Conservation (phyloP, 1,284 basidiomycete genomes). For the Cryptococcus deneoformans region DNA sequence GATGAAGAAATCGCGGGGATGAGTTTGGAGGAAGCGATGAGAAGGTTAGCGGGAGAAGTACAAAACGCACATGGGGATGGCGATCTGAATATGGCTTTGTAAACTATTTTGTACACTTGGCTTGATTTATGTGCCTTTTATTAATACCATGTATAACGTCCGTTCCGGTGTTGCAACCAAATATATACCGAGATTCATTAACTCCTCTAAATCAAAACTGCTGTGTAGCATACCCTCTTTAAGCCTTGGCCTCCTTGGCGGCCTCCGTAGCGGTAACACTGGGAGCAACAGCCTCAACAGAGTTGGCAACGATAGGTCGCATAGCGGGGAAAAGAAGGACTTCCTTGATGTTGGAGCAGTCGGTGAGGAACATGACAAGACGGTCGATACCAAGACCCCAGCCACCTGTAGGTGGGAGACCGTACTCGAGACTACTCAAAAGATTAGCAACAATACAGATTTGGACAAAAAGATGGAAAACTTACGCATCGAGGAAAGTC, state of each 20-base stretch:
- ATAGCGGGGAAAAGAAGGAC: slow-evolving; percentile 52
- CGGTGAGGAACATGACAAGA: slow-evolving; percentile 93
- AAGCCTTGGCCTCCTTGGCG: slow-evolving; percentile 22
- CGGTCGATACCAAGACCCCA: slow-evolving; percentile 95
- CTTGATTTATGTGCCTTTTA: too few species aligned
- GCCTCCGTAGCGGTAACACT: slow-evolving; percentile 36
- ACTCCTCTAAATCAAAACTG: too few species aligned
- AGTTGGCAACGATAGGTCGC: slow-evolving; percentile 43
- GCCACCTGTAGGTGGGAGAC: slow-evolving; percentile 94
- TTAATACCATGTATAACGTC: too few species aligned
- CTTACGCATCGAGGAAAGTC: slow-evolving; percentile 86
- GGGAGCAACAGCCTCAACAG: slow-evolving; percentile 30
- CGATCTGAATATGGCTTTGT: too few species aligned
- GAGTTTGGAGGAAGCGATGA: slow-evolving; percentile 17
- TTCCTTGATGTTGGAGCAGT: slow-evolving; percentile 68
- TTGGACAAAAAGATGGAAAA: slow-evolving; percentile 16
- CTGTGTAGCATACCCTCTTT: too few species aligned
- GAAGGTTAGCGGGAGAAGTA: slow-evolving; percentile 14
- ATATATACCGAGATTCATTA: too few species aligned
- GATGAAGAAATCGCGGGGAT: slow-evolving; percentile 17
- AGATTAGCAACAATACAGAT: neutral
- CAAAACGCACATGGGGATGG: too few species aligned
- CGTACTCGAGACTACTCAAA: slow-evolving; percentile 78
- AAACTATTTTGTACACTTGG: too few species aligned
- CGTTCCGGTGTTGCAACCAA: too few species aligned